A percentile compares a stretch with the other conserved stretches of the same genome.
Evolutionary conservation across 768 basidiomycete species (phyloP).

Genomic region (Guyanaporus albipodus): DNA sequence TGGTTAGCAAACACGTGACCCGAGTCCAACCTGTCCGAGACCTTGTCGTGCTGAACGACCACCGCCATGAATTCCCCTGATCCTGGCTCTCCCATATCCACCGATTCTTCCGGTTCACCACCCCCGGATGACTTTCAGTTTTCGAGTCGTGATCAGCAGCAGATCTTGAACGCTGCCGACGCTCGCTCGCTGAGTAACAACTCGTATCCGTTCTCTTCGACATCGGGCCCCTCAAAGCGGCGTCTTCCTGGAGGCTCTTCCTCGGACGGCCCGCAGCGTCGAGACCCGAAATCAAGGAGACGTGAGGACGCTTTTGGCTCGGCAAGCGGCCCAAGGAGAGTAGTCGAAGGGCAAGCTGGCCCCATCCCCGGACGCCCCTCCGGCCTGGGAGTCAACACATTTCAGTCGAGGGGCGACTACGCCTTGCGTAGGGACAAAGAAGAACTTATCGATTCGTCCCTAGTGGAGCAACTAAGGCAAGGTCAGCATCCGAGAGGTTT

Average conservation of each 20-base stretch:
- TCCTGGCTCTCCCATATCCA: conserved; percentile 35
- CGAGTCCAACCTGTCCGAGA: not conserved
- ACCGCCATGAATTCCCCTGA: conserved; percentile 36
- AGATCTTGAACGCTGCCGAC: conserved; percentile 17
- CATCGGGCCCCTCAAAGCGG: conserved; percentile 42
- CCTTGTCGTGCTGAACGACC: not conserved
- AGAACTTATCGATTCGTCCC: conserved; percentile 46
- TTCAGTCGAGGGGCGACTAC: conserved; percentile 33
- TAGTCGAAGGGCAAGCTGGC: conserved; percentile 22
- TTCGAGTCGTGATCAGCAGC: conserved; percentile 29
- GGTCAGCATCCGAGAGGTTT: conserved; percentile 31
- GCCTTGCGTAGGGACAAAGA: conserved; percentile 51
- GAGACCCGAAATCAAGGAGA: conserved; percentile 50
- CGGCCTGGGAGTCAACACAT: conserved; percentile 17
- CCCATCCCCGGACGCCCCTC: conserved; percentile 3
- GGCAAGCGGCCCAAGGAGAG: conserved; percentile 20
- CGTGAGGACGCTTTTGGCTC: conserved; percentile 39
- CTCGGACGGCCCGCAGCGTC: conserved; percentile 39
- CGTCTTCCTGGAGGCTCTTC: conserved; percentile 48
- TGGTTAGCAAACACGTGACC: conserved; percentile 18
- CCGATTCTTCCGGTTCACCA: conserved; percentile 37
- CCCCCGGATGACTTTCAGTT: conserved; percentile 35
- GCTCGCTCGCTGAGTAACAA: conserved; percentile 17
- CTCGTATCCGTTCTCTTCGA: conserved; percentile 18
- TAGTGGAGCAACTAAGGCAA: conserved; percentile 54